Evolutionary conservation across 2,329 filamentous ascomycete genomes (phyloP).

Genomic region (Geosmithia putterillii): DNA sequence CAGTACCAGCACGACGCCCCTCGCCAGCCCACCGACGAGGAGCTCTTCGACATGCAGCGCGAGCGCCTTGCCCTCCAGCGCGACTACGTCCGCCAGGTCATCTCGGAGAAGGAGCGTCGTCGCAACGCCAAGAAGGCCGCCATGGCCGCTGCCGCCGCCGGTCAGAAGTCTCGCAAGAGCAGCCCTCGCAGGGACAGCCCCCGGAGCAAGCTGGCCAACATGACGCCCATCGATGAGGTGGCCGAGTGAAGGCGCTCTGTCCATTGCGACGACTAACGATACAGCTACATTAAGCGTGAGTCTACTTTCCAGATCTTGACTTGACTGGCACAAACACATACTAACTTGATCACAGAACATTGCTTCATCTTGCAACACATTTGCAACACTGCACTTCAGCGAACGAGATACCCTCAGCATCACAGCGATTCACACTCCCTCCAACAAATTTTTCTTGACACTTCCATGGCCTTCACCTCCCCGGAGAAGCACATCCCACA

Average conservation of each 20-base stretch:
- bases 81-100: conserved; percentile 36
- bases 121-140: conserved; percentile 16
- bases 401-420: too few relatives aligned
- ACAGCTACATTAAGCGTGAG: not conserved
- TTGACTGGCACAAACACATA: not conserved
- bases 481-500: not conserved
- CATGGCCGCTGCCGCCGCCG: not conserved
- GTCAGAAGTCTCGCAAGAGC: conserved; percentile 14
- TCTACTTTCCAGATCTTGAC: not conserved
- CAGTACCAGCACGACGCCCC: conserved; percentile 16
- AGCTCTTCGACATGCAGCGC: conserved; percentile 36
- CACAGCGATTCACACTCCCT: too few relatives aligned
- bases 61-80: conserved; percentile 38
- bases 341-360: not conserved
- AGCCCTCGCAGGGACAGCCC: conserved; percentile 33
- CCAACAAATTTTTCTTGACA: too few relatives aligned
- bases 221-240: conserved; percentile 43
- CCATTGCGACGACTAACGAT: conserved; percentile 6
- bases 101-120: conserved; percentile 43
- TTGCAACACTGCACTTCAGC: too few relatives aligned
- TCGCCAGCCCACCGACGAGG: conserved; percentile 27
- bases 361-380: not conserved
- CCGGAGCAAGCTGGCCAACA: conserved; percentile 33
- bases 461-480: too few relatives aligned
- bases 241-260: conserved; percentile 8